Evolutionary conservation across 208 protist genomes (phyloP), one percentile per base, ranked within the genome.

Genomic region (Leishmania tropica): DNA sequence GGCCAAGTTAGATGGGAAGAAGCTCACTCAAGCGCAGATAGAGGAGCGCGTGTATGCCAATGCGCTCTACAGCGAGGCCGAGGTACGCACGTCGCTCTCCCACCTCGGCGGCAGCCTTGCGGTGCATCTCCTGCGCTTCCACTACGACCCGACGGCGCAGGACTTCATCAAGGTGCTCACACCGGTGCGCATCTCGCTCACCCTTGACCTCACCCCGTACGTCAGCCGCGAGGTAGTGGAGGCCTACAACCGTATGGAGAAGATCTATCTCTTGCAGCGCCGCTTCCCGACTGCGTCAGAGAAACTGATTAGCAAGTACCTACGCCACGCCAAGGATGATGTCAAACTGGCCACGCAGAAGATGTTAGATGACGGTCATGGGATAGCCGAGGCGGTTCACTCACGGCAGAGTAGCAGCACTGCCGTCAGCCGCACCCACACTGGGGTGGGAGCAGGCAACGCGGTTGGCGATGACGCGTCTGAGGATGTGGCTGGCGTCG

Each of bases 111-210:
- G 88, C 21, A 93, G 88, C 65, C 75, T 97, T 10, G 94, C 89
- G 28, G 62, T 97, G 19, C 93, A 97, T 78, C 80, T 97, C 28
- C 85, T 97, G 51, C 92, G 94, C 68, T 97, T 97, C 82, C 92
- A 96, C 56, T 96, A 87, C 80, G 86, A 95, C 53, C 47, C 81
- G 2, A 76, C 80, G 13, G 74, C 74, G 19, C 83, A 89, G 53
- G 84, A 89, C 74, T 95, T 96, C 71, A 85, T 93, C 24, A 97
- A 97, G 78, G 79, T 92, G 42, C 85, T 87, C 10, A 78, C 75
- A 31, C 86, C 86, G 21, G 93, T 97, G 24, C 53, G 83, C 28
- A 92, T 97, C 48, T 87, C 90, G 6, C 58, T 90, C 28, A 85
- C 75, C 31, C 80, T 97, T 5, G 89, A 97, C 80, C 74, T 97